Percentiles rank a stretch among this genome's conserved stretches.
Evolutionary conservation across 202 grass and related monocot species (phyloP).

Genomic region (Panicum virgatum): DNA sequence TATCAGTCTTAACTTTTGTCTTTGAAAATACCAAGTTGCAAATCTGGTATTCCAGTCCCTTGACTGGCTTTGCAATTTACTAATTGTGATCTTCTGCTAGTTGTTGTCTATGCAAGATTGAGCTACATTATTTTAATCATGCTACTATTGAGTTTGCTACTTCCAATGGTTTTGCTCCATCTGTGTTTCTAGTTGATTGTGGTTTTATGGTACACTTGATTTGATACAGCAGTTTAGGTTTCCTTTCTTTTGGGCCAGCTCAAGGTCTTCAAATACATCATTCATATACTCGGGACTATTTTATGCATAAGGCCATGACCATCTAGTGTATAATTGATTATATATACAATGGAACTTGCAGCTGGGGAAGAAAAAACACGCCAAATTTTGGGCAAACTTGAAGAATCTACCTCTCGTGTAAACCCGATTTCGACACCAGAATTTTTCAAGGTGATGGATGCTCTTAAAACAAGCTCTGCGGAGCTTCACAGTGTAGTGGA

Average conservation of each 20-base stretch:
- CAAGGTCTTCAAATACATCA: not conserved
- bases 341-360: conserved; percentile 34
- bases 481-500: conserved; percentile 46
- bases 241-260: not conserved
- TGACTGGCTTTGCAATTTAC: not conserved
- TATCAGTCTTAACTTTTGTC: not conserved
- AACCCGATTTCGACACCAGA: conserved; percentile 47
- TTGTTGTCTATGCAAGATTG: not conserved
- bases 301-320: not conserved
- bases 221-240: not conserved
- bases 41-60: not conserved
- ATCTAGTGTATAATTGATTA: conserved; percentile 9
- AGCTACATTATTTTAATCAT: conserved; percentile 6
- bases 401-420: conserved; percentile 10
- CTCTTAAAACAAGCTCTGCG: conserved; percentile 52
- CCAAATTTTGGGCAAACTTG: conserved; percentile 32
- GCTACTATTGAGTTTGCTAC: not conserved
- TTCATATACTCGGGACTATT: not conserved
- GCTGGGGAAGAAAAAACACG: conserved; percentile 31
- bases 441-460: conserved; percentile 41
- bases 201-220: not conserved
- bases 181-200: conserved; percentile 12
- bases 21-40: not conserved
- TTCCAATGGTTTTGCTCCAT: not conserved
- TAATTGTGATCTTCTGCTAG: not conserved